Conservation (phyloP, 2,329 filamentous ascomycete genomes). For the Claviceps monticola region DNA sequence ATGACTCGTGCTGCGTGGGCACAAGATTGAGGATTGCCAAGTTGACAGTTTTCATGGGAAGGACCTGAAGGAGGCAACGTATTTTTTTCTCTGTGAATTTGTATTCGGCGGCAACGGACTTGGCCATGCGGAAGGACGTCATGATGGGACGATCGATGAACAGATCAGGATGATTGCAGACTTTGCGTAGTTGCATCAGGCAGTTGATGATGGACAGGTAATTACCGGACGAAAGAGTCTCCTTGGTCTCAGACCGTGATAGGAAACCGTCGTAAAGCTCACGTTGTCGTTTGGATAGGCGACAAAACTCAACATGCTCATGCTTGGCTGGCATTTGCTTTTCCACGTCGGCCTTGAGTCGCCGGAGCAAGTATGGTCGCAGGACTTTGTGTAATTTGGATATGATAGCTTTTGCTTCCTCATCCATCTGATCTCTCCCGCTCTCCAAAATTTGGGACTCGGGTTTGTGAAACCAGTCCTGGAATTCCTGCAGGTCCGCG, state of each 20-base stretch:
- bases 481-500: conserved; percentile 88
- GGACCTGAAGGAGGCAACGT: conserved; percentile 45
- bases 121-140: conserved; percentile 86
- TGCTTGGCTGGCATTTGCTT: conserved; percentile 99
- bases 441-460: conserved; percentile 94
- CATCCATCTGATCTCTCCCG: conserved; percentile 84
- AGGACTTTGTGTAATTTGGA: conserved; percentile 88
- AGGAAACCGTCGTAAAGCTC: conserved; percentile 96
- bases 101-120: conserved; percentile 62
- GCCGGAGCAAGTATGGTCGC: conserved; percentile 77
- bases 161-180: conserved; percentile 95
- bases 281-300: conserved; percentile 85
- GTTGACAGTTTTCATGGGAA: conserved; percentile 51
- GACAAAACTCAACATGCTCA: conserved; percentile 92
- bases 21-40: conserved; percentile 68
- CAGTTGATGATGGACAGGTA: conserved; percentile 98
- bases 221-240: conserved; percentile 81
- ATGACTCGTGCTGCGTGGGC: conserved; percentile 54
- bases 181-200: conserved; percentile 91
- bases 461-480: conserved; percentile 88
- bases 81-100: conserved; percentile 59
- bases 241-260: conserved; percentile 74
- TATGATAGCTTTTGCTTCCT: conserved; percentile 84
- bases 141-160: conserved; percentile 95
- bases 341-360: conserved; percentile 91